Evolutionary conservation across 2,329 filamentous ascomycete species (phyloP), one percentile per base, ranked within the genome.

Genomic region (Aspergillus pseudotamarii): DNA sequence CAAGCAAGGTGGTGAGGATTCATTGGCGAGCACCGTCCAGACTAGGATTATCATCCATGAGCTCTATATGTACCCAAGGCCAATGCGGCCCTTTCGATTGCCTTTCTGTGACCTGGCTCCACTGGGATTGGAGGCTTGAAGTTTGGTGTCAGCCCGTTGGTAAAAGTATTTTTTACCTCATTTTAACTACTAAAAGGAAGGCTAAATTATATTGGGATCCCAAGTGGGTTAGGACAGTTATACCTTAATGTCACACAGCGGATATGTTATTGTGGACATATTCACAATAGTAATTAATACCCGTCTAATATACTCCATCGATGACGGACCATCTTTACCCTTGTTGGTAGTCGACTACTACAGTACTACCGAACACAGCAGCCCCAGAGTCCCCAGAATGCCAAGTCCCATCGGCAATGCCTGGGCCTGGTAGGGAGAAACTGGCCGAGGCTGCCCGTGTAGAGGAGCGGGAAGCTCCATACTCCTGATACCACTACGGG

Each of bases 371-470:
- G 43, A 45, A 45, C 12, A 21, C 1, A 48, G 46, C 8, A 19
- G 57, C 14, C 46, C 57, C 46, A 32, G 34, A 38, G 43, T 48
- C 11, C 28, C 53, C 41, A 58, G 21, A 54, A 43, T 57, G 58
- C 65, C 65, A 63, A 66, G 63, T 38, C 56, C 36, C 41, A 28
- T 60, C 59, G 54, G 57, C 61, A 60, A 43, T 48, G 56, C 43
- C 58, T 50, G 30, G 57, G 46, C 32, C 57, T 41, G 28, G 28
- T 60, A 26, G 59, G 36, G 57, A 38, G 51, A 57, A 41, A 43
- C 23, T 43, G 32, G 34, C 54, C n/a, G 43, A 45, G 21, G 43
- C 43, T 45, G 43, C 43, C n/a, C n/a, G 43, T 12, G 43, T 41
- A 19, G 23, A 23, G 23, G 43, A 41, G n/a, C 16, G 38, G 38